Base-by-base conservation (phyloP, 371 early-diverging fungal species). In the Blakeslea trispora region DNA sequence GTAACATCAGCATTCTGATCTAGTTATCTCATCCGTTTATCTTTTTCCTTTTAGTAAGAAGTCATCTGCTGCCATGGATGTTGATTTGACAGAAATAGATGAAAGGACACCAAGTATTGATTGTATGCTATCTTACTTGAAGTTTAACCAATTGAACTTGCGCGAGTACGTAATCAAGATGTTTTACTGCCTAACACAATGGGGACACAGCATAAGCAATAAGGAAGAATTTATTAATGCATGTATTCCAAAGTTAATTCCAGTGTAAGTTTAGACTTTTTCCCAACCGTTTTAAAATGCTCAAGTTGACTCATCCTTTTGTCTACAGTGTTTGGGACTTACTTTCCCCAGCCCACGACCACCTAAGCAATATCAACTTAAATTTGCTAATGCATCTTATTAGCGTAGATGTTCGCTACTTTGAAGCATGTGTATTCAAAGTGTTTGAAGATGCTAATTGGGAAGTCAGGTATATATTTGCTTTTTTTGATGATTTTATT, bases 401-500 rank as follows among this genome's bases (percentile, higher is more conserved):
- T 34, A 69, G 60, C 39, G 41, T 64, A 0, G 79, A 80, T 60
- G 65, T 64, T 3, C 32, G 56, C 0, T 61, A 60, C 45, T 76
- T 82, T 47, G 75, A 71, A 45, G 64, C 74, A 3, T 77, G 68
- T 47, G 79, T 80, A 14, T 63, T 63, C 37, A 57, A 75, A 28
- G 53, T 78, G 18, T 78, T 82, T 51, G 72, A 79, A 46, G 63
- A 77, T 54, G 34, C 50, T 1, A 72, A 62, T 22, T 82, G 82
- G 82, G 75, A 82, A 75, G 55, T 77, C 11, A 69, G 80, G 73
- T 77, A 73, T 55, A 17, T 3, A 35, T 15, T n/a, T n/a, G n/a
- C n/a, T n/a, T 34, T 9, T 28, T 18, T n/a, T 24, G 15, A 22
- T 9, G 13, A 22, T 6, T 15, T 1, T 7, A 7, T 50, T 1